Conservation (phyloP, 2,329 filamentous ascomycete genomes). For the Colletotrichum tofieldiae region DNA sequence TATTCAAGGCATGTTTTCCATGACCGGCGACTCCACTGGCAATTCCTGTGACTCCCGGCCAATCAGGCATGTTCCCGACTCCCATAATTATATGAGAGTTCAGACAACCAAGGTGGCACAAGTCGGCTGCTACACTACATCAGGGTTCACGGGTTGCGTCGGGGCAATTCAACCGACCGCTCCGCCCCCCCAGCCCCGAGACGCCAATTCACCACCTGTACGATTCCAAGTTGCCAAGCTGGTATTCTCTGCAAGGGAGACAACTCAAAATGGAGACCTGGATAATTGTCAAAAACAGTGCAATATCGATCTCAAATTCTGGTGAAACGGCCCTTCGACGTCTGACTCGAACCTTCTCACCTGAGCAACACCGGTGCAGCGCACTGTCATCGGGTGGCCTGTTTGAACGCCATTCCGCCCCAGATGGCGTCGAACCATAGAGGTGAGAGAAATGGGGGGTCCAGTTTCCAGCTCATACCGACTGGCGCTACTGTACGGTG, state of each 20-base stretch:
- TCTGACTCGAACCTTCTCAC: slow-evolving; percentile 6
- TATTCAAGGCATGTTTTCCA: slow-evolving; percentile 27
- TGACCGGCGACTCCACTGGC: slow-evolving; percentile 6
- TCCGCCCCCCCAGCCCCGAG: background rate
- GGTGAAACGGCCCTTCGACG: slow-evolving; percentile 9
- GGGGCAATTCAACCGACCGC: slow-evolving; percentile 8
- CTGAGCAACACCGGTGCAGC: background rate
- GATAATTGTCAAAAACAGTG: background rate
- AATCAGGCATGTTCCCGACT: slow-evolving; percentile 13
- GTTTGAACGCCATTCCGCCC: slow-evolving; percentile 20
- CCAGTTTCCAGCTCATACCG: slow-evolving; percentile 10
- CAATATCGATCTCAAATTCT: background rate
- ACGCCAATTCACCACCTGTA: background rate
- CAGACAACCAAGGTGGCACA: slow-evolving; percentile 2
- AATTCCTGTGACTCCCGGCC: too few relatives aligned
- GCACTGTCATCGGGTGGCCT: slow-evolving; percentile 8
- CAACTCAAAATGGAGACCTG: background rate
- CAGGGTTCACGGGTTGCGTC: slow-evolving; percentile 22
- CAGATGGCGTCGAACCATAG: slow-evolving; percentile 16
- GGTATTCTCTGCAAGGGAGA: background rate
- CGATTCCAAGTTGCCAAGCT: background rate
- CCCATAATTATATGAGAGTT: slow-evolving; percentile 9
- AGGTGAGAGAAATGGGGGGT: slow-evolving; percentile 6
- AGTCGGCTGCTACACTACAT: slow-evolving; percentile 12
- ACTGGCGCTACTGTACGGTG: slow-evolving; percentile 8